Base-by-base conservation (phyloP, 495 filamentous ascomycete species). In the Penicillium salamii region DNA sequence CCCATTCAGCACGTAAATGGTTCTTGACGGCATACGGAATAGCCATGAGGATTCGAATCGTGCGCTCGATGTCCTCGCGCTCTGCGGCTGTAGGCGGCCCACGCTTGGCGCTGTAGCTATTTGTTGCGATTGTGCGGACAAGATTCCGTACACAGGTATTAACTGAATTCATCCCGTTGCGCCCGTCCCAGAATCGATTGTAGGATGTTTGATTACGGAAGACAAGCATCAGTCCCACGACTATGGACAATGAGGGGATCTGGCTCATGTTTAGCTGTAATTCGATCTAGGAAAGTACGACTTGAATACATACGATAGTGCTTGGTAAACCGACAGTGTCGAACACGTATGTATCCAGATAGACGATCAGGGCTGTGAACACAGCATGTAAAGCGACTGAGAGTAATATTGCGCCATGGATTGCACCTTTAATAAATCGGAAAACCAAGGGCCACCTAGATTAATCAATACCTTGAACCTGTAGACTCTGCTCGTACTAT, bases 181-280 rank as follows among this genome's bases (percentile, higher is more conserved):
- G 78, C 14, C 85, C 85, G 24, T 83, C 80, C 85, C 85, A 88
- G 68, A 87, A 88, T 3, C 85, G 74, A 49, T 86, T 86, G 66
- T 87, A 88, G 46, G 77, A 81, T 29, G 84, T 86, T 54, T 78
- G 73, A 53, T 90, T 89, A 12, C 87, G 81, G 73, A 89, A 89
- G 35, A 90, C 87, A 28, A 90, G 84, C 83, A 90, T 89, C 14
- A 90, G 61, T 60, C 87, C 87, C 19, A 90, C 86, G 42, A 90
- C 87, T 51, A 90, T 90, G 17, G 84, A 88, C 1, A 90, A 66
- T n/a, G 80, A 85, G 13, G 87, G 86, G 46, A 90, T 84, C 79
- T 83, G 43, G 14, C 28, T 7, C 11, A 24, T 34, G 31, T 23
- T 37, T 45, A 24, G 20, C 46, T 38, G 18, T 6, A 31, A 20